phyloP scores from a whole-genome alignment of 2,329 filamentous ascomycete species.

The Neophaeococcomyces mojaviensis region DNA sequence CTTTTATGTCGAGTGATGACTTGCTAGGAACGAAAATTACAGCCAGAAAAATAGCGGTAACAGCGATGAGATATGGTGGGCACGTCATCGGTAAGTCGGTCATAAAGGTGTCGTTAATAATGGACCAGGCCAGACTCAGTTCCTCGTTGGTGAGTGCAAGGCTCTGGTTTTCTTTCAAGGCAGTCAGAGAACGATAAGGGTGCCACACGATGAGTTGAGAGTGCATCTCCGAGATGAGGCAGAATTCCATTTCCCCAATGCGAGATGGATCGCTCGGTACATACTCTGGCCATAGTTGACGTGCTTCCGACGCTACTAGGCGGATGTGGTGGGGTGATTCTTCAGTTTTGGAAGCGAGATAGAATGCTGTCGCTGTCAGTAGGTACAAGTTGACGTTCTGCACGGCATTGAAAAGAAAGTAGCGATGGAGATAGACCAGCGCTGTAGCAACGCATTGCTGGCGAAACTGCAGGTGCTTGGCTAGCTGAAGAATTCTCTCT shows the following conservation, averaged over 20 bases:
- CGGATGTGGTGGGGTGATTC: conserved; percentile 95
- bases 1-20: conserved; percentile 1
- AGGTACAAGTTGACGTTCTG: conserved; percentile 89
- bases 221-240: conserved; percentile 81
- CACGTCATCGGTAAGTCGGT: conserved; percentile 83
- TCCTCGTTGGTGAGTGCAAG: conserved; percentile 72
- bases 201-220: conserved; percentile 86
- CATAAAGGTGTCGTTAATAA: conserved; percentile 88
- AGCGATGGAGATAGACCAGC: conserved; percentile 88
- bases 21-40: conserved; percentile 64
- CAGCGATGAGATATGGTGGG: conserved; percentile 78
- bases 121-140: conserved; percentile 64
- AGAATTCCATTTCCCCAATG: conserved; percentile 90
- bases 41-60: conserved; percentile 75
- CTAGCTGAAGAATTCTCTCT: conserved; percentile 74
- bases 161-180: conserved; percentile 48
- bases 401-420: conserved; percentile 86
- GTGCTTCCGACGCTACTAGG: conserved; percentile 77
- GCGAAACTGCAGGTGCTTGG: conserved; percentile 72
- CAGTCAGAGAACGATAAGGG: conserved; percentile 73
- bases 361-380: conserved; percentile 84
- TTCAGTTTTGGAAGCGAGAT: conserved; percentile 96
- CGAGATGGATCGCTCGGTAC: conserved; percentile 70
- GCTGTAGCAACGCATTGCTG: conserved; percentile 93
- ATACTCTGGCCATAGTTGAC: conserved; percentile 75